phyloP scores from a whole-genome alignment of 2,329 filamentous ascomycete genomes.

The Cladophialophora bantiana region DNA sequence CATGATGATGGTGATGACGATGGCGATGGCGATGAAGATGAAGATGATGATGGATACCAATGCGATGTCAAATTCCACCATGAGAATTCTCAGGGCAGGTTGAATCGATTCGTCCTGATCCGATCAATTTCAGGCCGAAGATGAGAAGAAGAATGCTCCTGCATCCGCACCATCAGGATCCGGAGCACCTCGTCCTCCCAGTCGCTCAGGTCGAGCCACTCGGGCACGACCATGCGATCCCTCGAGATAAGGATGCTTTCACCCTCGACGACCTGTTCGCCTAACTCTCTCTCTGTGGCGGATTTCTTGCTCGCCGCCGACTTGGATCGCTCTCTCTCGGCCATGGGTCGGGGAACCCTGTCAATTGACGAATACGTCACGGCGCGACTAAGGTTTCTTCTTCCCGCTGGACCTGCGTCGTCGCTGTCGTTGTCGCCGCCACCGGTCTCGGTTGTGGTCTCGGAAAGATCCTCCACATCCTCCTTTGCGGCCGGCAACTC shows the following conservation, averaged over 20 bases:
- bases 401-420: background rate
- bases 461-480: constrained; percentile 18
- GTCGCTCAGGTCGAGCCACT: constrained; percentile 34
- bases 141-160: constrained; percentile 11
- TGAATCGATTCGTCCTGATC: no score
- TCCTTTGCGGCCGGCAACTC: background rate
- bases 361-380: constrained; percentile 21
- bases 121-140: background rate
- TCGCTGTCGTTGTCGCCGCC: background rate
- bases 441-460: constrained; percentile 12
- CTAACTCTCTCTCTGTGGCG: background rate
- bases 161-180: constrained; percentile 36
- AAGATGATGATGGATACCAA: no score
- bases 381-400: background rate
- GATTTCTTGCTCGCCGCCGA: background rate
- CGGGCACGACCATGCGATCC: constrained; percentile 31
- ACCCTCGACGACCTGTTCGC: background rate
- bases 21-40: no score
- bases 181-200: constrained; percentile 36
- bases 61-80: no score
- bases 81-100: background rate
- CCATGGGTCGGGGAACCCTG: constrained; percentile 9
- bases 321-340: background rate
- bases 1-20: no score
- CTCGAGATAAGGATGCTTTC: constrained; percentile 33